phyloP scores from a whole-genome alignment of 139 green algal genomes.

The Coelastrella sp. region DNA sequence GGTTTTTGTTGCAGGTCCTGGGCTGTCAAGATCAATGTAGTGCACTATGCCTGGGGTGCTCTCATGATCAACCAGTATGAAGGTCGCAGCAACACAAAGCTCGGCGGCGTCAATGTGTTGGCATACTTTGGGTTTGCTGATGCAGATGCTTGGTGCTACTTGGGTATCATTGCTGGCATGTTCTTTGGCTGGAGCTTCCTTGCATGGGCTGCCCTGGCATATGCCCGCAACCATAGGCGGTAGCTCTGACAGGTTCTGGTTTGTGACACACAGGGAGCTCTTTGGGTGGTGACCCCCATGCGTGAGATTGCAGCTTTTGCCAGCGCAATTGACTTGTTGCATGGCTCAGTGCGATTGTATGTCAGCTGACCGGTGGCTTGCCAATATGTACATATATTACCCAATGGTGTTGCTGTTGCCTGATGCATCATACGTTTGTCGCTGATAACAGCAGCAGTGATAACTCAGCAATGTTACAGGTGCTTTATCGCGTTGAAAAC shows the following conservation, averaged over 20 bases:
- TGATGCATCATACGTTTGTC: too few species aligned
- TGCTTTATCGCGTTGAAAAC: too few species aligned
- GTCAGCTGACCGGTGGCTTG: too few species aligned
- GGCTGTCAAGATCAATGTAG: slow-evolving; percentile 62
- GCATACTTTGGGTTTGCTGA: slow-evolving; percentile 20
- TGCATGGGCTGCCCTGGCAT: slow-evolving; percentile 56
- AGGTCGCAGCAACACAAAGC: slow-evolving; percentile 21
- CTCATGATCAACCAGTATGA: slow-evolving; percentile 71
- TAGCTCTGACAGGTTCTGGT: neutral
- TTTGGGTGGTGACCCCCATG: too few species aligned
- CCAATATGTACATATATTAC: too few species aligned
- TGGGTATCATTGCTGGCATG: slow-evolving; percentile 48
- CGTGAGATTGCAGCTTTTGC: too few species aligned
- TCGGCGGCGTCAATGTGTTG: slow-evolving; percentile 34
- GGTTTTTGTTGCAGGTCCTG: slow-evolving; percentile 52
- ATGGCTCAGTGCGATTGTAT: too few species aligned
- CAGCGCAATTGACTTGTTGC: too few species aligned
- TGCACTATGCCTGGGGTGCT: slow-evolving; percentile 62
- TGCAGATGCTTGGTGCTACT: slow-evolving; percentile 33
- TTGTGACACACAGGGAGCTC: neutral
- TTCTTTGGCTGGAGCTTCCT: slow-evolving; percentile 50
- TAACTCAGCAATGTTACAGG: too few species aligned
- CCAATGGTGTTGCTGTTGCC: too few species aligned
- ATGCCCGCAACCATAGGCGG: slow-evolving; percentile 50
- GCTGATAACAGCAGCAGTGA: too few species aligned